These are phyloP conservation scores for Nannochloropsis oceanica DNA, from an alignment of 108 stramenopile species.

Conservation along the genomic window DNA sequence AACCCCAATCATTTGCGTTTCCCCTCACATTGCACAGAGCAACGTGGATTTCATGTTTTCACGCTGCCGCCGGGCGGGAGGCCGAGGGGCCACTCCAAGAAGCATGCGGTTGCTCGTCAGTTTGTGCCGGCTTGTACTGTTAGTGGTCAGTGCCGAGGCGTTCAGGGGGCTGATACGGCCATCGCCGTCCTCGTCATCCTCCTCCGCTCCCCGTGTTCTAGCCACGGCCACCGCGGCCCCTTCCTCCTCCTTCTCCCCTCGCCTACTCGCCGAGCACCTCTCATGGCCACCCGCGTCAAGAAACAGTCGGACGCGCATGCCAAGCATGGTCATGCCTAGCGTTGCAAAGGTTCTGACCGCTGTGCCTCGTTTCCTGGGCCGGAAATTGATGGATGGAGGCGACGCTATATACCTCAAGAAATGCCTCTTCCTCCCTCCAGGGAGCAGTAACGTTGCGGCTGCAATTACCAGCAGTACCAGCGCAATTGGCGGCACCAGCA, in stretches of 20 bases:
- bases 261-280: not conserved
- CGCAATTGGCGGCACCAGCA: not conserved
- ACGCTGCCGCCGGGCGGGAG: too few species aligned
- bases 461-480: not conserved
- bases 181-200: not conserved
- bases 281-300: not conserved
- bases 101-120: not conserved
- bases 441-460: not conserved
- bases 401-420: not conserved
- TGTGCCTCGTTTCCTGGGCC: not conserved
- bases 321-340: not conserved
- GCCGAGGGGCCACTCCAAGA: not conserved
- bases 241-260: not conserved
- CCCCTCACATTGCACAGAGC: too few species aligned
- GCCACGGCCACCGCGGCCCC: not conserved
- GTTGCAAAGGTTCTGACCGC: not conserved
- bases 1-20: too few species aligned
- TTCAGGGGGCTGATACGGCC: not conserved
- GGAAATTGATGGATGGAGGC: not conserved
- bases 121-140: not conserved
- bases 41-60: too few species aligned
- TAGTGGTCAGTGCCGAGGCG: not conserved
- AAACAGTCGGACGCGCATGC: not conserved
- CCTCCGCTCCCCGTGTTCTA: not conserved
- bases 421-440: not conserved